phyloP scores from a whole-genome alignment of 768 basidiomycete genomes.

The Gymnopilus dilepis region DNA sequence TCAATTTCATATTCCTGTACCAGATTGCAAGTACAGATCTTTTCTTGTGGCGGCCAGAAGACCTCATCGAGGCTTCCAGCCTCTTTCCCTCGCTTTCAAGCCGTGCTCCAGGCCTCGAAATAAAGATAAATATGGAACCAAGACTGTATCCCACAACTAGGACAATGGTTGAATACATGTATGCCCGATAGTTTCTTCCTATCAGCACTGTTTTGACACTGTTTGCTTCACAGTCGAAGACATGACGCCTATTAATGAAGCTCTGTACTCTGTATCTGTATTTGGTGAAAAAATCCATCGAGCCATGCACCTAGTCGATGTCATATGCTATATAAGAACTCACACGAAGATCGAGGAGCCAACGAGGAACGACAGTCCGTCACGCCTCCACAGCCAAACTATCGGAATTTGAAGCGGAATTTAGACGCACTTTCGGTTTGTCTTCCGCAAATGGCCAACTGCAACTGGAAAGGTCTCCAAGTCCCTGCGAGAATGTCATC shows the following conservation, averaged over 20 bases:
- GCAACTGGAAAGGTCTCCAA: no score
- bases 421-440: no score
- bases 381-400: no score
- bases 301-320: no score
- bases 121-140: background rate
- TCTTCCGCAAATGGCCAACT: no score
- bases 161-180: background rate
- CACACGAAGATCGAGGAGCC: no score
- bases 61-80: background rate
- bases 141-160: background rate
- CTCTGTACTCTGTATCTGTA: no score
- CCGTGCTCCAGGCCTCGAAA: background rate
- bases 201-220: background rate
- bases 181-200: background rate
- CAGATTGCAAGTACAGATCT: background rate
- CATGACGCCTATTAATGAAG: background rate
- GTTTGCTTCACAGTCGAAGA: background rate
- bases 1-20: background rate
- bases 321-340: no score
- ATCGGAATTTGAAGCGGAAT: no score
- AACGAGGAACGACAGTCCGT: no score
- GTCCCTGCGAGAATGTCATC: no score
- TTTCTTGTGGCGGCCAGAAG: background rate
- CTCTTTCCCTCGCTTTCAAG: background rate
- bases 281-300: background rate